Evolutionary conservation across 164 flowering plant genomes (phyloP), one percentile per base, ranked within the genome.

Genomic region (Chimonanthus praecox): DNA sequence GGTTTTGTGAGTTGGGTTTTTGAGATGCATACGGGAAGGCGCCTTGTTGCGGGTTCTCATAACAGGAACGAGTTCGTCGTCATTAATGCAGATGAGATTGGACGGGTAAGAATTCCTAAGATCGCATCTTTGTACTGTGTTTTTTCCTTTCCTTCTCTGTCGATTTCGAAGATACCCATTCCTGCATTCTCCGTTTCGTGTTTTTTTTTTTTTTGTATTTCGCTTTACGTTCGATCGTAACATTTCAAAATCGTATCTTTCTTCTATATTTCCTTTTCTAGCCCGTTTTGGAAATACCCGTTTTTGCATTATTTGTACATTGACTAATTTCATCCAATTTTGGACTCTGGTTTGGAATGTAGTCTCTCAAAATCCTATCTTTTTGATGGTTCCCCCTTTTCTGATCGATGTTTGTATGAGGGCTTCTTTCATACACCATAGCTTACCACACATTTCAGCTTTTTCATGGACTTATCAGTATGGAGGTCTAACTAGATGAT

Each of bases 31-130:
- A 33, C 92, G 45, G 83, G 84, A 73, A 95, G 97, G 16, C 79
- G 93, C 69, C 91, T 93, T 49, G 76, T 93, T 69, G 94, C 98
- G 15, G 98, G 98, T 70, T 93, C 98, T 73, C 98, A 91, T 69
- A 91, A 91, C 78, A 85, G 98, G 75, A 93, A 91, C 77, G 98
- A 92, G 87, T 92, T 94, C 76, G 84, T 94, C 66, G 88, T 92
- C 50, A 92, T 94, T 86, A 90, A 94, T 92, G 97, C 95, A 49
- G 98, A 92, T 79, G 98, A 92, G 68, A 74, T 80, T 83, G 89
- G 88, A 64, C 77, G 91, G 76, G 98, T 92, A 85, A 88, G 93
- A 75, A 10, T 58, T 60, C 66, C 15, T 8, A 72, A 66, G 49
- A 58, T 21, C 62, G 6, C 11, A 72, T 61, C 20, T 47, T 69